Evolutionary conservation across 2,329 filamentous ascomycete genomes (phyloP), one percentile per base, ranked within the genome.

Genomic region (Verticillium tricorpus): DNA sequence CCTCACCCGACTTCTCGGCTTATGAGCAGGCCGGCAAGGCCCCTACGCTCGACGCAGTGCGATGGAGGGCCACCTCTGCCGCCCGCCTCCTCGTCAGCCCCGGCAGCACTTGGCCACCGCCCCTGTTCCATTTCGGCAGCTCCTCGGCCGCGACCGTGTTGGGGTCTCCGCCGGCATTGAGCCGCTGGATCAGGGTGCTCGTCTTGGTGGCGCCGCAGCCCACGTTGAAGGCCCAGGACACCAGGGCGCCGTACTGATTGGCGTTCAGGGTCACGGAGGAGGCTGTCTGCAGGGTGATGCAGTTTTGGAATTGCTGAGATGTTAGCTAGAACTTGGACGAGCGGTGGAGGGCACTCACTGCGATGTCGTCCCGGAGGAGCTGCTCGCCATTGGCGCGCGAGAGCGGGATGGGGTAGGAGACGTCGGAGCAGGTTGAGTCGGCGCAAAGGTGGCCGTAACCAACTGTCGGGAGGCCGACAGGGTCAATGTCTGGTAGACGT

Each of bases 191-290:
- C 28, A 82, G 71, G 0, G 72, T 75, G 4, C 80, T 82, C 0
- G 66, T 68, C n/a, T 63, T 61, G 3, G 76, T 72, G 56, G 73
- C 74, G 3, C 76, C 78, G 62, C 75, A 79, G 31, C 82, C 81
- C 54, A 80, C 73, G 67, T 84, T 84, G 76, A 78, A 84, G 17
- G 78, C 72, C 79, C 80, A 83, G 55, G 76, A 80, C 40, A 82
- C 77, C 2, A 84, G 76, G 1, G 82, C 81, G 52, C 79, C 82
- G 67, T 81, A 84, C 67, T 83, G 78, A 71, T 84, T 83, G 35
- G 72, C 75, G 66, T 83, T 82, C 37, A 82, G 71, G 4, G 67
- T 70, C 54, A 79, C 77, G 6, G 64, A 63, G 45, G 69, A 62
- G 35, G 66, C 70, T 32, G 75, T 72, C 52, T 74, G 72, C 6